These are phyloP conservation scores for Ulmus americana DNA, from an alignment of 331 rosid species.

Conservation along the genomic window DNA sequence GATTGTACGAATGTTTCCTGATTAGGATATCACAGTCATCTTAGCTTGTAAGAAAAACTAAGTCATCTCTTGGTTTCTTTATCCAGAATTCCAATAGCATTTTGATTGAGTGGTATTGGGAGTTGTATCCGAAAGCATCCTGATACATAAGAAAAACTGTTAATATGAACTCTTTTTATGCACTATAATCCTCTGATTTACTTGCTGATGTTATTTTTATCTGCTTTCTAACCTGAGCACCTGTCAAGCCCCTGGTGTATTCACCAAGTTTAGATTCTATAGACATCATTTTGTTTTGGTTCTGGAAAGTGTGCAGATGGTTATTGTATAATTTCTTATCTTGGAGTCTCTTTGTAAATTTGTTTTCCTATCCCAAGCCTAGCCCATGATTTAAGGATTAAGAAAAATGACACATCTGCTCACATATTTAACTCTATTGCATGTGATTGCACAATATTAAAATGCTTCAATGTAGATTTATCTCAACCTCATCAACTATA, in stretches of 20 bases:
- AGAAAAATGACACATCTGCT: no score
- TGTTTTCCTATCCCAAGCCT: no score
- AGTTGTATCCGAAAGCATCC: neutral
- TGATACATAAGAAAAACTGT: neutral
- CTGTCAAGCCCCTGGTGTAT: neutral
- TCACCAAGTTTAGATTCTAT: neutral
- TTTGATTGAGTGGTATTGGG: neutral
- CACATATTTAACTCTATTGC: no score
- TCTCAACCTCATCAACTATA: no score
- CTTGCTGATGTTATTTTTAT: neutral
- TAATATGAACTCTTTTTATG: no score
- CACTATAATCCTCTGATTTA: neutral
- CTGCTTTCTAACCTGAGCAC: neutral
- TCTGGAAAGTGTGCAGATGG: neutral
- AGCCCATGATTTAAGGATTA: no score
- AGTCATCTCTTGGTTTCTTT: neutral
- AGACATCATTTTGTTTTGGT: neutral
- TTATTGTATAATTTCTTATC: neutral
- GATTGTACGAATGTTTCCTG: neutral
- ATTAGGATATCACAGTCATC: neutral
- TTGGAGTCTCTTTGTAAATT: no score
- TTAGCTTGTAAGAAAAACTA: neutral
- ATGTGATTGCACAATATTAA: no score
- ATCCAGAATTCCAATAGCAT: neutral
- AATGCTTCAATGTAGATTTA: no score